Conservation (phyloP, 1,284 basidiomycete species). For the Tetrapyrgos nigripes region DNA sequence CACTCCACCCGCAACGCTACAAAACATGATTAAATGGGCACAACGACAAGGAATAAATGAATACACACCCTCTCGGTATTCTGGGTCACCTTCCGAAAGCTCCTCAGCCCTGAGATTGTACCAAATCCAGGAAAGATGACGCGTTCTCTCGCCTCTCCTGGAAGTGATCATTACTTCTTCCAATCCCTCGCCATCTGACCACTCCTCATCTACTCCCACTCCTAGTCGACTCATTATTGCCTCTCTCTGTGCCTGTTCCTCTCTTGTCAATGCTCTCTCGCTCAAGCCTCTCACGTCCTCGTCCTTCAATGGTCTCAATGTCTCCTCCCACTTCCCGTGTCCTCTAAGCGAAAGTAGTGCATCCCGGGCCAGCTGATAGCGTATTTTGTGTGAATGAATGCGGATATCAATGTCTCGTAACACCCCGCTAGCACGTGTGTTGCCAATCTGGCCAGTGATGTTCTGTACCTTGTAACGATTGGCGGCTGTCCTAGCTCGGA, state of each 20-base stretch:
- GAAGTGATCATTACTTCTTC: too few relatives aligned
- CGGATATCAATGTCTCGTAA: constrained; percentile 3
- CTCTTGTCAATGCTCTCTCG: constrained; percentile 10
- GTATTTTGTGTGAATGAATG: not conserved
- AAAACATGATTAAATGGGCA: too few relatives aligned
- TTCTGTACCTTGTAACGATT: constrained; percentile 1
- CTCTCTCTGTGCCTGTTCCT: constrained; percentile 4
- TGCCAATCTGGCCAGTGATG: constrained; percentile 1
- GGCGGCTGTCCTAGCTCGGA: constrained; percentile 4
- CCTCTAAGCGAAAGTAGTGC: constrained; percentile 10
- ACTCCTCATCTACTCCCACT: too few relatives aligned
- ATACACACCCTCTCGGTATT: too few relatives aligned
- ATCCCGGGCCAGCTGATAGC: constrained; percentile 3
- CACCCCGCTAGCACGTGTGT: constrained; percentile 1
- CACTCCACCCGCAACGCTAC: too few relatives aligned
- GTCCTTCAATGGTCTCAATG: not conserved
- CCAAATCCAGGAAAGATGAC: too few relatives aligned
- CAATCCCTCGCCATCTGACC: too few relatives aligned
- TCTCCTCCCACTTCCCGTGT: constrained; percentile 10
- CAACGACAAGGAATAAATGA: too few relatives aligned
- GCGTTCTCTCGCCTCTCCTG: too few relatives aligned
- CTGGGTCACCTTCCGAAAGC: too few relatives aligned
- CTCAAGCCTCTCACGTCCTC: constrained; percentile 16
- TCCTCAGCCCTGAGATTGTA: too few relatives aligned
- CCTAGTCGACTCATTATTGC: too few relatives aligned